Conservation (phyloP, 345 rosid species). For the Lepidium sativum region DNA sequence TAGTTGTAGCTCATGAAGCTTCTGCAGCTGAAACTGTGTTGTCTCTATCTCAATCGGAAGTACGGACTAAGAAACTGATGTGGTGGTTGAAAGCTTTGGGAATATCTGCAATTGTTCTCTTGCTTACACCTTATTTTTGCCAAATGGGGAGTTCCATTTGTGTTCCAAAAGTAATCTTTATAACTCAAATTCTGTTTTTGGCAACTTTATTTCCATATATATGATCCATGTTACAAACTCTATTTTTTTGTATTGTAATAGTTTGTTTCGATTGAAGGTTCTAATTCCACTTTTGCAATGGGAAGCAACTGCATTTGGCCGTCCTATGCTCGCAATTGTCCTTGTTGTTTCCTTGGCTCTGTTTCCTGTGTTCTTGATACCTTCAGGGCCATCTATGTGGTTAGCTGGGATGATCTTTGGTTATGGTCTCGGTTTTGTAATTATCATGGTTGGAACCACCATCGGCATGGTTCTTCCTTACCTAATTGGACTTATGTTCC, state of each 20-base stretch:
- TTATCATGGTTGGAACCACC: constrained; percentile 95
- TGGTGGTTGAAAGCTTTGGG: constrained; percentile 66
- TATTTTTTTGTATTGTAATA: constrained; percentile 9
- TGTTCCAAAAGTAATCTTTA: constrained; percentile 46
- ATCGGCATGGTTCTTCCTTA: constrained; percentile 88
- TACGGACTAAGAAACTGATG: constrained; percentile 14
- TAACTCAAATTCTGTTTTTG: background rate
- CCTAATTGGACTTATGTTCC: constrained; percentile 67
- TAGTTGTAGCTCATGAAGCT: constrained; percentile 48
- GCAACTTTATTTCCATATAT: background rate
- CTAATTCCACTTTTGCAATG: constrained; percentile 79
- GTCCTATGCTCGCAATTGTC: constrained; percentile 81
- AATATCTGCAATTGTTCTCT: constrained; percentile 18
- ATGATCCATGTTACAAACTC: background rate
- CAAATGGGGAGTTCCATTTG: constrained; percentile 84
- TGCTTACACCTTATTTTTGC: constrained; percentile 40
- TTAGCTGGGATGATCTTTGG: constrained; percentile 98
- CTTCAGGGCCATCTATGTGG: constrained; percentile 99
- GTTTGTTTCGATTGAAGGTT: constrained; percentile 39
- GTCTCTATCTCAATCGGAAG: constrained; percentile 25
- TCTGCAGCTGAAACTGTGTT: constrained; percentile 24
- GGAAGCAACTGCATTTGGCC: constrained; percentile 99
- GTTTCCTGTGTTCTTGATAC: constrained; percentile 88
- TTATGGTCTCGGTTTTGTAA: constrained; percentile 80
- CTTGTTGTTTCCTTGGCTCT: constrained; percentile 80